These are phyloP conservation scores for Chrysanthemum makinoi DNA, from an alignment of 129 eudicot genomes.

Conservation along the genomic window DNA sequence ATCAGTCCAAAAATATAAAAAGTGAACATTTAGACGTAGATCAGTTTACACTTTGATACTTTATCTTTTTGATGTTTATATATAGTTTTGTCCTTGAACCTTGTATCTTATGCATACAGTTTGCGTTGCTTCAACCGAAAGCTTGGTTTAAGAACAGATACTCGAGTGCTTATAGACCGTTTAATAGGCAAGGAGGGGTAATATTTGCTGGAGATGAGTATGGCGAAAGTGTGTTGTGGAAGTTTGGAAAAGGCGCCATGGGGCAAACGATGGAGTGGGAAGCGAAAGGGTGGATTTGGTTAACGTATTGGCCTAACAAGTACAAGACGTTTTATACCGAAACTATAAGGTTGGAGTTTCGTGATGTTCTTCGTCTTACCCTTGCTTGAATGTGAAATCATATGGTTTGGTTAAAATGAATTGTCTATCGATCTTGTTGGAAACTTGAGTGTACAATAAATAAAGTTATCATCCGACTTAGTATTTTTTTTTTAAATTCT, in stretches of 20 bases:
- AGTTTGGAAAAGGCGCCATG: slow-evolving; percentile 51
- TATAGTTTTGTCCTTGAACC: no score
- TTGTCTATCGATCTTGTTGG: neutral
- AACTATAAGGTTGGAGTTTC: slow-evolving; percentile 80
- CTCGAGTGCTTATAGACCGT: slow-evolving; percentile 67
- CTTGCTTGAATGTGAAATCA: slow-evolving; percentile 26
- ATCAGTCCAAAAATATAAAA: no score
- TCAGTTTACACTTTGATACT: no score
- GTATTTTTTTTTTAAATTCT: no score
- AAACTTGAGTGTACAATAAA: neutral
- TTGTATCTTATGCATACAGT: no score
- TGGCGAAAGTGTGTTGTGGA: slow-evolving; percentile 86
- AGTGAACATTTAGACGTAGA: no score
- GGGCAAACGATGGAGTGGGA: slow-evolving; percentile 85
- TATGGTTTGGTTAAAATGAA: neutral
- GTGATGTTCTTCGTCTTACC: slow-evolving; percentile 53
- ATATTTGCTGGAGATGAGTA: slow-evolving; percentile 85
- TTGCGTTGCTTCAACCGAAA: slow-evolving; percentile 56
- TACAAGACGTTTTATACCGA: slow-evolving; percentile 64
- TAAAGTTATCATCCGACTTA: neutral
- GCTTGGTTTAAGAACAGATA: slow-evolving; percentile 88
- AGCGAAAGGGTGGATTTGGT: slow-evolving; percentile 77
- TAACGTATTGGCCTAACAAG: slow-evolving; percentile 94
- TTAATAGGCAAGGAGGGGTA: slow-evolving; percentile 84
- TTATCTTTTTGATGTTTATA: no score